These are phyloP conservation scores for Neonothopanus nambi DNA, from an alignment of 1,284 basidiomycete species.

Conservation along the genomic window DNA sequence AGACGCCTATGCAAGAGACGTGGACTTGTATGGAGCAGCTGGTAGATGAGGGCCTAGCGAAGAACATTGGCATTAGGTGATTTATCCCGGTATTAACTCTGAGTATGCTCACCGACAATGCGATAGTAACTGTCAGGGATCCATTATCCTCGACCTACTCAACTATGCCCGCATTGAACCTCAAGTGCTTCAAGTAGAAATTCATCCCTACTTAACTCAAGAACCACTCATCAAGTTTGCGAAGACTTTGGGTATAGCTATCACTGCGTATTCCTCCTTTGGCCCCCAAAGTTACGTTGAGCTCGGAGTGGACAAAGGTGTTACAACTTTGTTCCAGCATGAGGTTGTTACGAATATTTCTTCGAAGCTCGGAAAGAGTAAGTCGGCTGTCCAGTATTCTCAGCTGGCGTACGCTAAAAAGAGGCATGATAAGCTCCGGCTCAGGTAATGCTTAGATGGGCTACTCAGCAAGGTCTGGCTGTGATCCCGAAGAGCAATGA, in stretches of 20 bases:
- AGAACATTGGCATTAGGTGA: conserved; percentile 74
- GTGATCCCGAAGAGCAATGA: conserved; percentile 79
- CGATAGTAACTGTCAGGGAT: conserved; percentile 63
- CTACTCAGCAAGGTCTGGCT: conserved; percentile 72
- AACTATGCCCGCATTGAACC: conserved; percentile 73
- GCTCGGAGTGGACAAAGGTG: conserved; percentile 54
- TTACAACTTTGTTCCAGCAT: conserved; percentile 54
- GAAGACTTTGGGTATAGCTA: conserved; percentile 60
- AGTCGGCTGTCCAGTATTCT: conserved; percentile 21
- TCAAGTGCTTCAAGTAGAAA: conserved; percentile 74
- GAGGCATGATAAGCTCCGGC: conserved; percentile 41
- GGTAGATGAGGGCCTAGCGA: conserved; percentile 65
- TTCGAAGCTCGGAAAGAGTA: conserved; percentile 55
- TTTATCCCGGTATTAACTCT: neutral
- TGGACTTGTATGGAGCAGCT: conserved; percentile 77
- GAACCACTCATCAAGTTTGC: conserved; percentile 60
- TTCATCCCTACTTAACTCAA: conserved; percentile 79
- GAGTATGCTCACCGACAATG: neutral
- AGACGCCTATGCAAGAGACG: conserved; percentile 73
- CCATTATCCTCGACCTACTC: conserved; percentile 63
- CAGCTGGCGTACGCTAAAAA: neutral
- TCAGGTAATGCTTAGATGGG: conserved; percentile 77
- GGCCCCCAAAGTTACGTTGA: conserved; percentile 71
- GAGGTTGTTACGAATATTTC: conserved; percentile 50
- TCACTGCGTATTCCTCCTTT: conserved; percentile 83